A percentile compares a stretch with the other conserved stretches of the same genome.
Conservation (phyloP, 2,329 filamentous ascomycete genomes). For the Trematosphaeria pertusa region DNA sequence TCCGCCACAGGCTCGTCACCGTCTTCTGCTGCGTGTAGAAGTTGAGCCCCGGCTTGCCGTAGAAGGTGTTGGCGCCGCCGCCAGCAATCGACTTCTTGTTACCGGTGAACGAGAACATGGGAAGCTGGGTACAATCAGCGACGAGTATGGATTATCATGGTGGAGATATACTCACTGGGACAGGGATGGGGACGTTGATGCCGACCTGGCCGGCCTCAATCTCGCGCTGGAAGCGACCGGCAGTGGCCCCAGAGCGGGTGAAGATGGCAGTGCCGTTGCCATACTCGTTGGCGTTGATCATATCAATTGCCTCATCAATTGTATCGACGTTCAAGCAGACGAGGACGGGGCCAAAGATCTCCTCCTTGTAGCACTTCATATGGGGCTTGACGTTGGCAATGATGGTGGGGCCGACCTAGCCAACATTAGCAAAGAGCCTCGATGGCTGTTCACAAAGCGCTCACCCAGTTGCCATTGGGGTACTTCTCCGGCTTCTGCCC, state of each 20-base stretch:
- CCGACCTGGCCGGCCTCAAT: slow-evolving; percentile 87
- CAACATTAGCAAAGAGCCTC: slow-evolving; percentile 19
- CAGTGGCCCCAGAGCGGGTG: slow-evolving; percentile 77
- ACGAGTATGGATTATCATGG: background rate
- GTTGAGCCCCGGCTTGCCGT: slow-evolving; percentile 87
- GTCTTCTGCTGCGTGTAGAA: slow-evolving; percentile 99
- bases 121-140: slow-evolving; percentile 46
- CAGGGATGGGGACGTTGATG: slow-evolving; percentile 82
- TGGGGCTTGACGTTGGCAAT: slow-evolving; percentile 80
- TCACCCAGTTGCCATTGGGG: slow-evolving; percentile 80
- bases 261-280: slow-evolving; percentile 88
- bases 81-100: slow-evolving; percentile 90
- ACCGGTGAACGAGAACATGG: slow-evolving; percentile 70
- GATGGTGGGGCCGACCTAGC: slow-evolving; percentile 77
- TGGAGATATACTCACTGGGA: slow-evolving; percentile 47
- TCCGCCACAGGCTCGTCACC: slow-evolving; percentile 89
- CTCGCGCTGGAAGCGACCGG: slow-evolving; percentile 77
- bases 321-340: slow-evolving; percentile 81
- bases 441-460: slow-evolving; percentile 24
- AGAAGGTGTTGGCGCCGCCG: slow-evolving; percentile 91
- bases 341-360: slow-evolving; percentile 85
- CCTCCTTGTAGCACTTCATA: slow-evolving; percentile 85
- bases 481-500: slow-evolving; percentile 78
- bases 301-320: slow-evolving; percentile 78
- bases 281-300: slow-evolving; percentile 87